Base-by-base conservation (phyloP, 2,329 filamentous ascomycete species). In the Aspergillus ruber region DNA sequence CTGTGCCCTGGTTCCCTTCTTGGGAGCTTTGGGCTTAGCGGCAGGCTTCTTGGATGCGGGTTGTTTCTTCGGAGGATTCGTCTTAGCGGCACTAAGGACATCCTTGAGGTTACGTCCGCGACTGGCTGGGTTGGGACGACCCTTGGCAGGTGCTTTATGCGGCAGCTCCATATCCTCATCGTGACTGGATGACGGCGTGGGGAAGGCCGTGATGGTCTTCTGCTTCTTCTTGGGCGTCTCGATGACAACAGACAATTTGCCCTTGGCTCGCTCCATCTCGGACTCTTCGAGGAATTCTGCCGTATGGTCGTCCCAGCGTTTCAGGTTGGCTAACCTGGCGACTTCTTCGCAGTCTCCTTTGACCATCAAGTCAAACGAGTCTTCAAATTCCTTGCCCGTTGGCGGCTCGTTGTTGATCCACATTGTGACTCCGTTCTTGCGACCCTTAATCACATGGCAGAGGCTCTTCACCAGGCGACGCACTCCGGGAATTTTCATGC, bases 371-470 rank as follows among this genome's bases (percentile, higher is more conserved):
- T 98, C 93, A 86, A 90, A 98, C 61, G 88, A 90, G 53, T 94
- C 86, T 63, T 91, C 90, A 53, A 97, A 84, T 49, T 96, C 90
- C 54, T 82, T 84, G 17, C 87, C 85, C 39, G 84, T 79, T 1
- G 93, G 93, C 55, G 87, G 77, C 50, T 95, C 90, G 46, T 89
- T 82, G 68, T 97, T 97, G 69, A 98, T 88, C 89, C 91, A 98
- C 43, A 94, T 85, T 0, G 90, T 89, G 49, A 95, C 81, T 1
- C 91, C 90, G 57, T 94, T 82, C 27, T 67, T 64, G 46, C 89
- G 82, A 59, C 85, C 82, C 51, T 90, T 81, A n/a, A 94, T 88
- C 27, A 89, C 84, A 43, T 84, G 83, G 66, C 90, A 96, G 79
- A 97, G 82, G 67, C 96, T 90, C 65, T 87, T 87, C 49, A 91